Evolutionary conservation across 2,329 filamentous ascomycete genomes (phyloP).

Genomic region (Coniochaeta ligniaria): DNA sequence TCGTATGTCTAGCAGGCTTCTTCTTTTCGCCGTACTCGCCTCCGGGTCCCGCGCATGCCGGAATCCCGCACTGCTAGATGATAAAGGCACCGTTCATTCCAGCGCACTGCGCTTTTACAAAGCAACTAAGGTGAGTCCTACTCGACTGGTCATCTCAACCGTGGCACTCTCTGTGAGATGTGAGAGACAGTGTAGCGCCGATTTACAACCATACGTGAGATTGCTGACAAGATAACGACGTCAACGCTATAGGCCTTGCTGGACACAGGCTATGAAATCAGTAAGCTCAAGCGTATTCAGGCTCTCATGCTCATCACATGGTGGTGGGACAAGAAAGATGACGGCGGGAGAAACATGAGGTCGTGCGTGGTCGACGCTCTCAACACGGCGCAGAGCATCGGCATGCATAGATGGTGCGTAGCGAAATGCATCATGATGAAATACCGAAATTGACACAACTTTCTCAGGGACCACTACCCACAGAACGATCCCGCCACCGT

Average conservation of each 20-base stretch:
- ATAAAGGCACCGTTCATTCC: constrained; percentile 6
- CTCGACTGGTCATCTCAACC: too few species aligned
- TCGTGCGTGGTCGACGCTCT: constrained; percentile 9
- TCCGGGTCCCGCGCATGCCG: constrained; percentile 8
- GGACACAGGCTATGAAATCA: constrained; percentile 8
- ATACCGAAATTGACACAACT: too few species aligned
- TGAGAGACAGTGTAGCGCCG: too few species aligned
- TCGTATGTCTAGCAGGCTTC: constrained; percentile 6
- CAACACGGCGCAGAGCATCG: constrained; percentile 11
- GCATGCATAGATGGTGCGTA: constrained; percentile 11
- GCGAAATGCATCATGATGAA: too few species aligned
- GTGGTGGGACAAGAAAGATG: constrained; percentile 12
- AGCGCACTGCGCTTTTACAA: constrained; percentile 9
- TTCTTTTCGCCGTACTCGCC: constrained; percentile 11
- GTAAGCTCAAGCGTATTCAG: constrained; percentile 6
- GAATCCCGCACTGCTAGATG: constrained; percentile 8
- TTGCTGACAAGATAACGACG: background rate
- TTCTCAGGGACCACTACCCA: background rate
- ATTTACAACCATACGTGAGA: too few species aligned
- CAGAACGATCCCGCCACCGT: background rate
- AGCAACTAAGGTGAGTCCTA: constrained; percentile 5
- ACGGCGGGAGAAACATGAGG: constrained; percentile 10
- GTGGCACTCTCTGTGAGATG: too few species aligned
- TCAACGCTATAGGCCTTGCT: background rate
- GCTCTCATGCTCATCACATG: constrained; percentile 9